Conservation (phyloP, 805 yeast genomes). For the Starmerella stellata region DNA sequence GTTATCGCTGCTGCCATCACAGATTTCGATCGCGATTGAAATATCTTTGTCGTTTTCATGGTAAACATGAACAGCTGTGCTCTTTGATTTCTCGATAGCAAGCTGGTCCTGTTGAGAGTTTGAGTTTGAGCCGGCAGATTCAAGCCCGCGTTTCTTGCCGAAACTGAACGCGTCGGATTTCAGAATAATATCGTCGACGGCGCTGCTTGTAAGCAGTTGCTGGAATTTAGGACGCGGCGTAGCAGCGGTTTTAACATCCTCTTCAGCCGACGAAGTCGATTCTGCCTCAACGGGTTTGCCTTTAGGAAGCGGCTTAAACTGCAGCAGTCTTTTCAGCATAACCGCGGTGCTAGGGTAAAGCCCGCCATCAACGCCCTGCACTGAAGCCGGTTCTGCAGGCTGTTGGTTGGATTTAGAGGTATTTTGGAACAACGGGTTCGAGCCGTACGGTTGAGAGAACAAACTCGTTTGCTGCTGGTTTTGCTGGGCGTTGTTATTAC, state of each 20-base stretch:
- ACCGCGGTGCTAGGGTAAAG: not conserved
- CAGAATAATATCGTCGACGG: conserved; percentile 50
- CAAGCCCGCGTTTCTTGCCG: conserved; percentile 1
- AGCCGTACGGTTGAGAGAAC: not conserved
- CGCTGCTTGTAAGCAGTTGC: conserved; percentile 25
- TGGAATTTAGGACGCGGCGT: conserved; percentile 6
- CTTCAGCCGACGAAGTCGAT: not conserved
- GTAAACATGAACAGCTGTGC: not conserved
- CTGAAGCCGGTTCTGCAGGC: not conserved
- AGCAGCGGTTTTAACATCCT: conserved; percentile 22
- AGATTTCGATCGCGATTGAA: not conserved
- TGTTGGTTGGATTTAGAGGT: not conserved
- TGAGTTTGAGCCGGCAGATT: conserved; percentile 21
- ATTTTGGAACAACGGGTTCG: not conserved
- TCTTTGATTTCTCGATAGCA: not conserved
- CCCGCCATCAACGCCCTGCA: not conserved
- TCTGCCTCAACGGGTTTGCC: not conserved
- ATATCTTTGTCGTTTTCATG: not conserved
- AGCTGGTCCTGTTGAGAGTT: not conserved
- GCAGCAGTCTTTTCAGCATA: not conserved
- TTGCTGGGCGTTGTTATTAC: conserved; percentile 9
- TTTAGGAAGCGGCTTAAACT: not conserved
- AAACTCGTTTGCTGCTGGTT: conserved; percentile 13
- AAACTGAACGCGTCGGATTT: conserved; percentile 48
- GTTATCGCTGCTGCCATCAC: not conserved